A percentile compares a stretch with the other conserved stretches of the same genome.
phyloP scores from a whole-genome alignment of 495 filamentous ascomycete genomes.

The Podospora conica region DNA sequence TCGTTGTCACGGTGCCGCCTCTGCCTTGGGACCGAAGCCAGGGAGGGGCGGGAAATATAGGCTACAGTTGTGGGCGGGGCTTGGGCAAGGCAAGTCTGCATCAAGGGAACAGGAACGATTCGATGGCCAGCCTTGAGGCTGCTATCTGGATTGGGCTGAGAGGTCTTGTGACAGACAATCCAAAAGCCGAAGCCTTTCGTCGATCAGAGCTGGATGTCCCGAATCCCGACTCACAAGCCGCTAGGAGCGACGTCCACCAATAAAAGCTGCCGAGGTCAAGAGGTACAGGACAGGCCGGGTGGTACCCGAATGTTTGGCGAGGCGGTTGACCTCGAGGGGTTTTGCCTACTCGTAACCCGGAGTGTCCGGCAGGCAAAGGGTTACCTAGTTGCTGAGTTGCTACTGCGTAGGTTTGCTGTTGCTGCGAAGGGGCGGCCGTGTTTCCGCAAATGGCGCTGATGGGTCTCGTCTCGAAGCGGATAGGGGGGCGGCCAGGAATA shows the following conservation, averaged over 20 bases:
- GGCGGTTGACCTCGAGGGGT: neutral
- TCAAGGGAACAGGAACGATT: neutral
- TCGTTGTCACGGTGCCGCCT: neutral
- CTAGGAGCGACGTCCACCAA: neutral
- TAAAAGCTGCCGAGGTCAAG: neutral
- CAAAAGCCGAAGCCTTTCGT: neutral
- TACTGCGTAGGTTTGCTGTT: too few species aligned
- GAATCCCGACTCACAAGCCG: neutral
- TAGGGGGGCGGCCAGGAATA: constrained; percentile 2
- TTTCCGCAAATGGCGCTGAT: neutral
- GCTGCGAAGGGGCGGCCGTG: constrained; percentile 1
- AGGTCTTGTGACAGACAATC: neutral
- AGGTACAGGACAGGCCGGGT: neutral
- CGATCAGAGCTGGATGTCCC: neutral
- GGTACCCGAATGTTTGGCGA: neutral
- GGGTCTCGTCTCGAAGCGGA: neutral
- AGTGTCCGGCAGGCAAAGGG: neutral
- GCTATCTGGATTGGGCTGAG: neutral
- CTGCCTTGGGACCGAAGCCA: neutral
- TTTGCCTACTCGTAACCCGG: neutral
- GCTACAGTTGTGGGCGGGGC: neutral
- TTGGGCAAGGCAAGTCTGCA: neutral
- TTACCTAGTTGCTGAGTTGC: neutral
- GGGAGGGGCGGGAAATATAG: neutral
- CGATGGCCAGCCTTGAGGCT: neutral